Evolutionary conservation across 2,329 filamentous ascomycete genomes (phyloP).

Genomic region (Thielaviopsis punctulata): DNA sequence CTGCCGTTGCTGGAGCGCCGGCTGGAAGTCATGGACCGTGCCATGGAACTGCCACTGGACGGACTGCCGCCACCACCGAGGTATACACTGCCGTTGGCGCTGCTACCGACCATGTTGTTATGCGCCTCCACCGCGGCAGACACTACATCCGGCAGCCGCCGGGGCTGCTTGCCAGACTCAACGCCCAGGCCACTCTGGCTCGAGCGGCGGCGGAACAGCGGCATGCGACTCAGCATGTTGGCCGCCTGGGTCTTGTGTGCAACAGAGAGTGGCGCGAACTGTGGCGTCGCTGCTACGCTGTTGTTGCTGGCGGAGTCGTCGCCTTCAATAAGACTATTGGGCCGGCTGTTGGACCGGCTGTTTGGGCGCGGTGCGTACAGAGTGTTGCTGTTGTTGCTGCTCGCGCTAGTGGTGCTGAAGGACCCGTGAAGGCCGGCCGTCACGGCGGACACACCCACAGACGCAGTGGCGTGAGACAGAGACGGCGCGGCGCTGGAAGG

Average conservation of each 20-base stretch:
- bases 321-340: not conserved
- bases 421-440: not conserved
- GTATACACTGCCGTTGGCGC: not conserved
- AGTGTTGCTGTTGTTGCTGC: not conserved
- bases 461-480: not conserved
- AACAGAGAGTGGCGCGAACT: not conserved
- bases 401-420: no score
- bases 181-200: not conserved
- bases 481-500: not conserved
- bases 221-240: not conserved
- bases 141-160: not conserved
- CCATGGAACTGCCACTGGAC: not conserved
- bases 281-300: not conserved
- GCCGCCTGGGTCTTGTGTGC: not conserved
- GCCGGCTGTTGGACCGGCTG: not conserved
- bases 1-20: constrained; percentile 12
- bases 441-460: not conserved
- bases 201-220: not conserved
- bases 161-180: not conserved
- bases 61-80: no score
- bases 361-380: not conserved
- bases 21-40: constrained; percentile 6
- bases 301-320: not conserved
- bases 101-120: not conserved
- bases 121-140: not conserved